phyloP scores from a whole-genome alignment of 225 moss, liverwort and hornwort genomes.

The Ulota crispa region DNA sequence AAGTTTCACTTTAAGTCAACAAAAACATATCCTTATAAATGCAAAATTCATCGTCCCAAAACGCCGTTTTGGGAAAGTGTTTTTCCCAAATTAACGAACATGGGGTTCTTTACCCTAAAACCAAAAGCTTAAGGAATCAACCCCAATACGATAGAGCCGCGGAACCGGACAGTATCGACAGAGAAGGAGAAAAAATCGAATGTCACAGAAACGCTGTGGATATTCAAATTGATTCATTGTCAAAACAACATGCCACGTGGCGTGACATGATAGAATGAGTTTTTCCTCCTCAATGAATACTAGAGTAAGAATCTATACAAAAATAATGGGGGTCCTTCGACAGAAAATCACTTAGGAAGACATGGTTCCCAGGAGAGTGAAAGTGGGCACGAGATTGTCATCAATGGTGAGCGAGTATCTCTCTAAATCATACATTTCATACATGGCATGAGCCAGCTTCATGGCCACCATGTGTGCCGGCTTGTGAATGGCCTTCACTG shows the following conservation, averaged over 20 bases:
- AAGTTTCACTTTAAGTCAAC: too few relatives aligned
- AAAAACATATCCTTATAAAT: too few relatives aligned
- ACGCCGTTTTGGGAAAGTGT: too few relatives aligned
- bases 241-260: constrained; percentile 2
- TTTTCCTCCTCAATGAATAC: neutral
- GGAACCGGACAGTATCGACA: neutral
- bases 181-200: neutral
- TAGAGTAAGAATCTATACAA: constrained; percentile 1
- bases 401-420: constrained; percentile 66
- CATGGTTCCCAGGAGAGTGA: constrained; percentile 53
- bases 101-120: too few relatives aligned
- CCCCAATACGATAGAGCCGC: neutral
- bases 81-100: too few relatives aligned
- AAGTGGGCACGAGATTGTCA: constrained; percentile 43
- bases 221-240: neutral
- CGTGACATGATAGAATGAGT: neutral
- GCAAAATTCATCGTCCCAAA: too few relatives aligned
- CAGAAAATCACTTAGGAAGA: constrained; percentile 5
- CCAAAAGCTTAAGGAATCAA: neutral
- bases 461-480: constrained; percentile 71
- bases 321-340: neutral
- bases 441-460: constrained; percentile 66
- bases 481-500: constrained; percentile 61
- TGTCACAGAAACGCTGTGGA: neutral
- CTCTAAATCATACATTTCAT: constrained; percentile 64